Base-by-base conservation (phyloP, 2,329 filamentous ascomycete species). In the Colletotrichum echinochloae region DNA sequence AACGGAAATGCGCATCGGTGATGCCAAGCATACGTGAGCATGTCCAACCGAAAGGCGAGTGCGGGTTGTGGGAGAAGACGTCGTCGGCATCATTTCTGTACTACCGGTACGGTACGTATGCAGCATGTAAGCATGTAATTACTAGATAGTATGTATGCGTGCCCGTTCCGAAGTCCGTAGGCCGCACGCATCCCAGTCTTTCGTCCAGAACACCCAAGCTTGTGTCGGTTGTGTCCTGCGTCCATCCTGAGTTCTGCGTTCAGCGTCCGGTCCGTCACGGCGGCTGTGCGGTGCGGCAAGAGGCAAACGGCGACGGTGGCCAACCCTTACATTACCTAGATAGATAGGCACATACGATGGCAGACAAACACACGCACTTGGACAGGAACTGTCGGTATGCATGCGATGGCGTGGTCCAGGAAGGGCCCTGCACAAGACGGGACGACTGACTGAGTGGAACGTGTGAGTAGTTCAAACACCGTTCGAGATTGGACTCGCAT, bases 31-130 rank as follows among this genome's bases (percentile, higher is more conserved):
- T 5, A 8, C 8, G 39, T 41, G 20, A 66, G 55, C 28, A 44
- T 49, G 28, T 37, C 26, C 26, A n/a, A 60, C 20, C 61, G 60
- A 65, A 61, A 18, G 66, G 39, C 65, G 61, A 30, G 26, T 9
- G 51, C 56, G 16, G 41, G 41, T 41, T 46, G 41, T 39, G 57
- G 30, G n/a, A 48, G 20, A 33, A 30, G 39, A 11, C 28, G 30
- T 20, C 39, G 60, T 35, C 51, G 18, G 41, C 6, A 44, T 44
- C 1, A 44, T 44, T 41, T 20, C 18, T 39, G 37, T 39, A n/a
- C 37, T 37, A 12, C 11, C 35, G 14, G 4, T 37, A 37, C 35
- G 11, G 11, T 37, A 14, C 37, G 11, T 39, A 39, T 18, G 37
- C 5, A 18, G 37, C 16, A 39, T 14, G 37, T 39, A 16, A 4